Evolutionary conservation across 169 alveolate genomes (phyloP).

Genomic region (Eimeria acervulina): DNA sequence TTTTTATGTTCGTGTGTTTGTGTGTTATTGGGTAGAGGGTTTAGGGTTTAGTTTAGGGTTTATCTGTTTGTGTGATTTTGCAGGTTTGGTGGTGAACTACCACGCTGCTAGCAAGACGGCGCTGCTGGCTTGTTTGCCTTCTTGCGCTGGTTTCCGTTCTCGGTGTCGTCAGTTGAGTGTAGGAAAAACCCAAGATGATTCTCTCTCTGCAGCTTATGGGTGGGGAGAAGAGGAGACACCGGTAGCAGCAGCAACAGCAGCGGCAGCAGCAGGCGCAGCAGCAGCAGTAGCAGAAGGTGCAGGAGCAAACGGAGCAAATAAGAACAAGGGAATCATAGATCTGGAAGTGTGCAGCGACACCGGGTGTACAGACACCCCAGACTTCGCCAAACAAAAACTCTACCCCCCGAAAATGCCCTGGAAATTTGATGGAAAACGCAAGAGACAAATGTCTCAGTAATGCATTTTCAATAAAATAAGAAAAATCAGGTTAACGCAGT

Average conservation of each 20-base stretch:
- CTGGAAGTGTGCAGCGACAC: background rate
- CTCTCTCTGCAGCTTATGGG: background rate
- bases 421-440: background rate
- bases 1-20: background rate
- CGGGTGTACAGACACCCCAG: background rate
- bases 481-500: background rate
- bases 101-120: constrained; percentile 6
- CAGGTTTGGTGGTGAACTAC: constrained; percentile 8
- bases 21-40: too few species aligned
- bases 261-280: background rate
- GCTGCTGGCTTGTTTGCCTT: constrained; percentile 26
- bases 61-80: background rate
- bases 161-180: background rate
- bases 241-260: background rate
- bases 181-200: background rate
- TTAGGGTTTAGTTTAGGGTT: background rate
- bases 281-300: background rate
- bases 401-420: background rate
- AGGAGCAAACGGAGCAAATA: background rate
- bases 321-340: background rate
- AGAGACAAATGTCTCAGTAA: background rate
- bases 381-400: background rate
- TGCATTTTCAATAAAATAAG: background rate
- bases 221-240: background rate
- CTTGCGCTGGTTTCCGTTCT: constrained; percentile 22